Evolutionary conservation across 805 yeast genomes (phyloP), one percentile per base, ranked within the genome.

Genomic region (Candida tammaniensis): DNA sequence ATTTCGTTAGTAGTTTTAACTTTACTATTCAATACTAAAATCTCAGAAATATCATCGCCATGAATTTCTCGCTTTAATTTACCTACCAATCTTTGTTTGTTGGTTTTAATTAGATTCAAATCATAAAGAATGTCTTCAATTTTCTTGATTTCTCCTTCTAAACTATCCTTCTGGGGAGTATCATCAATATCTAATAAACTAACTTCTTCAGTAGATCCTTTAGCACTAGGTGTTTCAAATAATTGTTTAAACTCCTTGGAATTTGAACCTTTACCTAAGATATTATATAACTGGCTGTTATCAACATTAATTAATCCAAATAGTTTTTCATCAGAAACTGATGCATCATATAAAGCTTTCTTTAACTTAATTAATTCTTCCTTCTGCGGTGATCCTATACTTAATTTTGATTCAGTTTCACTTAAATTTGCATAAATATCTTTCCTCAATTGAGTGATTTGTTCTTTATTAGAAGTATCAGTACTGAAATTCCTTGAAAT

Each of bases 31-130:
- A 81, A 64, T 7, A 91, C 74, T 20, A 91, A 66, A 9, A 81
- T 65, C 34, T 82, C 80, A 0, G 95, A 82, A 31, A 88, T 86
- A 52, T 91, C 97, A 59, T 91, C 98, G 10, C 72, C 68, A 48
- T 81, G 93, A 21, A 85, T 79, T 30, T 74, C 74, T 5, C 66
- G 70, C 51, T 87, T 87, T 49, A 91, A 67, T 31, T 80, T 86
- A 2, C 69, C 69, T 22, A 85, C 64, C 2, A 82, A 69, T 24
- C 76, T 67, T 5, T 64, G 55, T 29, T 94, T 76, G 53, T 85
- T 93, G 20, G 72, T 64, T 47, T 78, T 78, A 38, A 87, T 53
- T 27, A 74, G 67, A 38, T 75, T 75, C 49, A 91, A 67, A 36
- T 80, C 81, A 30, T 74, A 76, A 28, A 82, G 61, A 12, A 70